These are phyloP conservation scores for maize (Zea mays) DNA, from an alignment of 176 grass and related monocot species.

Conservation along the genomic window Zm-B73-REFERENCE-NAM-5.0 NC_050103.1:74322501-74323000, in stretches of 20 bases:
- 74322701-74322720: not conserved
- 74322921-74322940: conserved; percentile 99
- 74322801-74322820: conserved; percentile 96
- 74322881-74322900: not conserved
- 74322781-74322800: conserved; percentile 92
- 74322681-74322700: not conserved
- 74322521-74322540: not conserved
- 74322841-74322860: conserved; percentile 9
- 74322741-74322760: conserved; percentile 36
- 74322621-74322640: conserved; percentile 68
- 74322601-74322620: conserved; percentile 75
- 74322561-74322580: conserved; percentile 45
- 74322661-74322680: conserved; percentile 84
- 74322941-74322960: conserved; percentile 76
- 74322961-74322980: conserved; percentile 80
- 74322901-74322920: conserved; percentile 49
- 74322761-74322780: conserved; percentile 86
- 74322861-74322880: conserved; percentile 14
- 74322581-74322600: conserved; percentile 86
- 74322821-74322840: conserved; percentile 59
- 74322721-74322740: not conserved
- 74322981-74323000: no score
- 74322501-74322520: not conserved
- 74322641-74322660: conserved; percentile 85
- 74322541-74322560: not conserved